Conservation (phyloP, 2,329 filamentous ascomycete species). For the Sporothrix brunneoviolacea region DNA sequence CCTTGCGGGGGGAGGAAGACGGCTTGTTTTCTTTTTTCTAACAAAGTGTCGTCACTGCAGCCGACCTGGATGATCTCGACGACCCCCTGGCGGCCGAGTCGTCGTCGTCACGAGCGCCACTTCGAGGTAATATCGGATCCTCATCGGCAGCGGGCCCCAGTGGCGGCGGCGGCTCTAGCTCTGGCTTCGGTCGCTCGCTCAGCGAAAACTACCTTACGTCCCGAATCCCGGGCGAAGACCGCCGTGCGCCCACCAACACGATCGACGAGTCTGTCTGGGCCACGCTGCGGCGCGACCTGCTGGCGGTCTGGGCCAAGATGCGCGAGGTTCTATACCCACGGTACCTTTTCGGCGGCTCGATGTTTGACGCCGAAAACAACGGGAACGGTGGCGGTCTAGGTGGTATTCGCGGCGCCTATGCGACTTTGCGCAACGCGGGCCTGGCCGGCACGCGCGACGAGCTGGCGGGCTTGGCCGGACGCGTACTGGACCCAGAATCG, state of each 20-base stretch:
- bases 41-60: slow-evolving; percentile 33
- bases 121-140: slow-evolving; percentile 76
- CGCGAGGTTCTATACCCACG: slow-evolving; percentile 93
- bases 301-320: slow-evolving; percentile 97
- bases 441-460: slow-evolving; percentile 55
- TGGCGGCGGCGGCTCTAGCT: background rate
- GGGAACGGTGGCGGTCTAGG: background rate
- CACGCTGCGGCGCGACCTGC: slow-evolving; percentile 83
- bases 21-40: background rate
- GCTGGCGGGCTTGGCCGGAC: slow-evolving; percentile 52
- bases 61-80: slow-evolving; percentile 86
- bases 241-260: slow-evolving; percentile 80
- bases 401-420: slow-evolving; percentile 52
- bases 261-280: slow-evolving; percentile 98
- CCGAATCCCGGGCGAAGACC: slow-evolving; percentile 86
- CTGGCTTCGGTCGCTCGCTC: slow-evolving; percentile 45
- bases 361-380: slow-evolving; percentile 50
- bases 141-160: slow-evolving; percentile 70
- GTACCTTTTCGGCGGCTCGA: slow-evolving; percentile 72
- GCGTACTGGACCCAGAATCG: slow-evolving; percentile 57
- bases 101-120: slow-evolving; percentile 63
- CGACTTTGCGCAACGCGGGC: slow-evolving; percentile 52
- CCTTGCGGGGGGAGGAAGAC: background rate
- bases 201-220: slow-evolving; percentile 82
- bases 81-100: slow-evolving; percentile 64